Evolutionary conservation across 2,329 filamentous ascomycete genomes (phyloP).

Genomic region (Sporothrix dimorphospora): DNA sequence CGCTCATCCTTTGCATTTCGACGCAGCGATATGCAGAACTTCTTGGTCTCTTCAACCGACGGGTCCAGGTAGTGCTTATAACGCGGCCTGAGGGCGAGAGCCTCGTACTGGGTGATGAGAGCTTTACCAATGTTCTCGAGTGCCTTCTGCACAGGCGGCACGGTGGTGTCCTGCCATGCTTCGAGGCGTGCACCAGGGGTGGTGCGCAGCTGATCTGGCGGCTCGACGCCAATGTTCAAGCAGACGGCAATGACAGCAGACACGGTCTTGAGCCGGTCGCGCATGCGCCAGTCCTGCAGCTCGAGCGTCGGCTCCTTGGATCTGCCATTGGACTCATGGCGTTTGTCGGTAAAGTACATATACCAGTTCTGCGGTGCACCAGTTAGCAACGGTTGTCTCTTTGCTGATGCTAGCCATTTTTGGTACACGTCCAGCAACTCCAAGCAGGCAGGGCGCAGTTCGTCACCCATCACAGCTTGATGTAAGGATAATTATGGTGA

Average conservation of each 20-base stretch:
- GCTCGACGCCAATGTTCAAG: constrained; percentile 95
- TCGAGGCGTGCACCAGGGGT: constrained; percentile 91
- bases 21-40: constrained; percentile 87
- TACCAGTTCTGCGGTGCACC: constrained; percentile 78
- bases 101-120: constrained; percentile 95
- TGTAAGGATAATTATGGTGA: neutral
- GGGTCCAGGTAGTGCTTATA: constrained; percentile 98
- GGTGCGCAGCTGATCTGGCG: constrained; percentile 94
- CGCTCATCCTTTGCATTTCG: constrained; percentile 94
- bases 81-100: constrained; percentile 88
- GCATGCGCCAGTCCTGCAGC: constrained; percentile 95
- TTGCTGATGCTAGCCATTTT: neutral
- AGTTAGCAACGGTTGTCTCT: constrained; percentile 13
- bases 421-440: neutral
- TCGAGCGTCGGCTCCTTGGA: constrained; percentile 69
- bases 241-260: constrained; percentile 93
- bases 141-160: constrained; percentile 77
- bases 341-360: constrained; percentile 99
- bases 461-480: neutral
- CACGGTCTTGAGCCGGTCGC: constrained; percentile 93
- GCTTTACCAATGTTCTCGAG: constrained; percentile 95
- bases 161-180: constrained; percentile 93
- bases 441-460: neutral
- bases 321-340: constrained; percentile 91
- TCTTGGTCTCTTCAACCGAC: constrained; percentile 95